phyloP scores from a whole-genome alignment of 2,329 filamentous ascomycete species.

The Sporothrix euskadiensis region DNA sequence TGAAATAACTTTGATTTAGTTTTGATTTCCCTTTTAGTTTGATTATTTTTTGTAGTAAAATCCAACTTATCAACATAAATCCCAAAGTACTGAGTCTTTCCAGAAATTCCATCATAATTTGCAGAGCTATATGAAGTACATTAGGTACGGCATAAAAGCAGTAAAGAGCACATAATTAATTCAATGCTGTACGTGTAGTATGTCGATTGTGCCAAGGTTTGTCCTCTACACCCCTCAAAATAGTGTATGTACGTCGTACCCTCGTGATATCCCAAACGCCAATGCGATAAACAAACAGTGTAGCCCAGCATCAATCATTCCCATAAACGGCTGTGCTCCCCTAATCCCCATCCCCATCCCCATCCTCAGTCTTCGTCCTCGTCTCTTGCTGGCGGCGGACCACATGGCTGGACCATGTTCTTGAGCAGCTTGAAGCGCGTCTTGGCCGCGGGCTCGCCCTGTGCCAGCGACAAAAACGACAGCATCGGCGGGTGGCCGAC shows the following conservation, averaged over 20 bases:
- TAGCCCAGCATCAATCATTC: neutral
- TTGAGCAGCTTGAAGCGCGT: slow-evolving; percentile 79
- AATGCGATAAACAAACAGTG: neutral
- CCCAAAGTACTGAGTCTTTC: too few species aligned
- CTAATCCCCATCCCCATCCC: too few species aligned
- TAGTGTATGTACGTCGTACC: neutral
- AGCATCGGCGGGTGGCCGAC: slow-evolving; percentile 86
- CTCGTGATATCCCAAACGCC: slow-evolving; percentile 20
- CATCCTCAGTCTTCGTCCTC: slow-evolving; percentile 43
- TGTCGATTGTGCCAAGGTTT: neutral
- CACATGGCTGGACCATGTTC: slow-evolving; percentile 68
- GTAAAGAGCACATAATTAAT: neutral
- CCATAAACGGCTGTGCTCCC: neutral
- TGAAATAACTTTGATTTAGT: too few species aligned
- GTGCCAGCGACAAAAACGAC: slow-evolving; percentile 83
- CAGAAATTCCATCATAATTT: too few species aligned
- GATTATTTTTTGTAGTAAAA: too few species aligned
- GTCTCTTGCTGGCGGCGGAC: slow-evolving; percentile 59
- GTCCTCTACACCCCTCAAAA: neutral
- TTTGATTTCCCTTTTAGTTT: too few species aligned
- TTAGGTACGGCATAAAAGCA: too few species aligned
- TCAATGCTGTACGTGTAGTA: neutral
- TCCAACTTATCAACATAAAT: too few species aligned
- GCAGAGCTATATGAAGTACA: too few species aligned
- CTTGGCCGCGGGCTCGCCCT: slow-evolving; percentile 81